Percentiles rank a stretch among this genome's conserved stretches.
phyloP scores from a whole-genome alignment of 2,329 filamentous ascomycete species.

The Hypoxylon sp. region DNA sequence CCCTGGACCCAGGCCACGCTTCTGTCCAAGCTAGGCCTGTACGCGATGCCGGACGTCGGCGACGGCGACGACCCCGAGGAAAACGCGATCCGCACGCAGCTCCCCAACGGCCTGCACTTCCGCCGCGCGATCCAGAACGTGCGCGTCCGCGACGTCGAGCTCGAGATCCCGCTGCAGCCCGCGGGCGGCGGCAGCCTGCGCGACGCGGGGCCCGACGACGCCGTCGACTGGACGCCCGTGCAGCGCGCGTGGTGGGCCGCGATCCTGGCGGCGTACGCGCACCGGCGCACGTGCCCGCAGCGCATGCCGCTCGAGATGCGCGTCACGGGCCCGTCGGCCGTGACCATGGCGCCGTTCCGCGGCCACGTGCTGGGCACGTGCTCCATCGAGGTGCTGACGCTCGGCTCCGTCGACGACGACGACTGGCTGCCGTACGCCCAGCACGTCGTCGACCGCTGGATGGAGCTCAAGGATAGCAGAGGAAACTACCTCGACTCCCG shows the following conservation, averaged over 20 bases:
- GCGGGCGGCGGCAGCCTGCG: slow-evolving; percentile 27
- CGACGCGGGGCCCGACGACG: slow-evolving; percentile 41
- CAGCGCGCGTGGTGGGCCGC: slow-evolving; percentile 60
- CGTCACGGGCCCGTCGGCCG: slow-evolving; percentile 52
- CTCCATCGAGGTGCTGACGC: slow-evolving; percentile 53
- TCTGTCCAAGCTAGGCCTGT: slow-evolving; percentile 47
- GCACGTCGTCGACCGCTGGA: slow-evolving; percentile 53
- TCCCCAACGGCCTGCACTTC: slow-evolving; percentile 57
- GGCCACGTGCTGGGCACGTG: slow-evolving; percentile 53
- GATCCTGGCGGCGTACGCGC: slow-evolving; percentile 53
- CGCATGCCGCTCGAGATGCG: slow-evolving; percentile 55
- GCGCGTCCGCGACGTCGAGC: slow-evolving; percentile 54
- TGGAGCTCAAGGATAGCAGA: slow-evolving; percentile 46
- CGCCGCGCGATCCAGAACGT: slow-evolving; percentile 57
- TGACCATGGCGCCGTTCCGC: slow-evolving; percentile 55
- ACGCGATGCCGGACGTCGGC: slow-evolving; percentile 39
- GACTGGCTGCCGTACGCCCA: slow-evolving; percentile 53
- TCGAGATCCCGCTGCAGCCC: slow-evolving; percentile 54
- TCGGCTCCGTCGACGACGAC: slow-evolving; percentile 50
- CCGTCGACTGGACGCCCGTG: slow-evolving; percentile 51
- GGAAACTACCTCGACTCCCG: slow-evolving; percentile 47
- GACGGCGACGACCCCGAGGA: slow-evolving; percentile 28
- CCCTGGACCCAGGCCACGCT: slow-evolving; percentile 39
- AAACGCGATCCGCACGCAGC: slow-evolving; percentile 52
- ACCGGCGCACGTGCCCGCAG: slow-evolving; percentile 48